These are phyloP conservation scores for Xerocomus amazonicus DNA, from an alignment of 1,284 basidiomycete genomes.

Conservation along the genomic window DNA sequence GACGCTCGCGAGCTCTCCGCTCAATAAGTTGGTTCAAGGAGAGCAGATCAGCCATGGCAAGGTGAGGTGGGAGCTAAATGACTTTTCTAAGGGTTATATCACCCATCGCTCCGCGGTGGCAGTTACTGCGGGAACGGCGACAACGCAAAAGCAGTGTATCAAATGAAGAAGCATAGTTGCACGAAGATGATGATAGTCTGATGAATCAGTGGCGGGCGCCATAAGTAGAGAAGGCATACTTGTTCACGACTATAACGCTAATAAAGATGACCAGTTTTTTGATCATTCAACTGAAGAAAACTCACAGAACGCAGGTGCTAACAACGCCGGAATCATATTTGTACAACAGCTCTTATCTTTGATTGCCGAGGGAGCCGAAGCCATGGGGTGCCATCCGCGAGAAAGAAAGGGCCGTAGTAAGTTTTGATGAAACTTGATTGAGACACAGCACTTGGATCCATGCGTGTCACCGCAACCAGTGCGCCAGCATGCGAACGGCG, in stretches of 20 bases:
- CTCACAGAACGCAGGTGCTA: background rate
- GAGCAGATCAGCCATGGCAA: conserved; percentile 19
- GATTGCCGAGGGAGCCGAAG: background rate
- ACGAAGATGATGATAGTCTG: background rate
- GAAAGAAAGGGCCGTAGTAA: background rate
- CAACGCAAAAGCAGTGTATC: background rate
- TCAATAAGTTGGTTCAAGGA: conserved; percentile 27
- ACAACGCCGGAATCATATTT: background rate
- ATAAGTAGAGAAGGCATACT: background rate
- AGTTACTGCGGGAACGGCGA: background rate
- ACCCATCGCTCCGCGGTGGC: background rate
- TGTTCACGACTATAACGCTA: background rate
- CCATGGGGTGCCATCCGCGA: background rate
- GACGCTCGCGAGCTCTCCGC: conserved; percentile 17
- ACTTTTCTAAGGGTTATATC: background rate
- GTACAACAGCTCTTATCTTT: background rate
- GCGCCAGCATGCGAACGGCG: no score
- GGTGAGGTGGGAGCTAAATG: background rate
- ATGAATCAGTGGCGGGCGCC: background rate
- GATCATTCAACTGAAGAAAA: background rate
- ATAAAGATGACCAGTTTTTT: background rate
- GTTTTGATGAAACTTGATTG: background rate
- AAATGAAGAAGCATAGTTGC: background rate
- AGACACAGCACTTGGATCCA: background rate
- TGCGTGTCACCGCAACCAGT: no score